A percentile compares a stretch with the other conserved stretches of the same genome.
Evolutionary conservation across 1,284 basidiomycete species (phyloP).

Genomic region (Acaromyces ingoldii): DNA sequence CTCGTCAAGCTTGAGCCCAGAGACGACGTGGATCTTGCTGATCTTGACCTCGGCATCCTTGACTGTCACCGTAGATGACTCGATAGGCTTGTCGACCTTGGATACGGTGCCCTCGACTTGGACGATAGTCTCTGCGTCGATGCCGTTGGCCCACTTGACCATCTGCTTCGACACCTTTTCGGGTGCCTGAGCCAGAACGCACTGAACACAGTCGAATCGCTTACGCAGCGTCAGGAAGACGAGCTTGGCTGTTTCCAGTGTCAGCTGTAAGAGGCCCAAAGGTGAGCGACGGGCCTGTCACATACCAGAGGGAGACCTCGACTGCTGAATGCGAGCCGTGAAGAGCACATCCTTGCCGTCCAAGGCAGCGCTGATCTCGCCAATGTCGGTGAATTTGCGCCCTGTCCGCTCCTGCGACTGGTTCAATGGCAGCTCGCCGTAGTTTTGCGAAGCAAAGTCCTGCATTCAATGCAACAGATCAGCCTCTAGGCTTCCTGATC

Average conservation of each 20-base stretch:
- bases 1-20: conserved; percentile 61
- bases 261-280: background rate
- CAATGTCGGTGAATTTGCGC: conserved; percentile 60
- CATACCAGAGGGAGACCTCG: conserved; percentile 60
- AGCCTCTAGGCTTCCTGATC: background rate
- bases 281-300: background rate
- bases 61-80: conserved; percentile 82
- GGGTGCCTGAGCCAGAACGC: conserved; percentile 69
- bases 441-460: conserved; percentile 78
- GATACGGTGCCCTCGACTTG: conserved; percentile 67
- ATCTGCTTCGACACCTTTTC: conserved; percentile 92
- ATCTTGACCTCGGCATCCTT: conserved; percentile 85
- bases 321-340: conserved; percentile 86
- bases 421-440: conserved; percentile 85
- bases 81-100: conserved; percentile 71
- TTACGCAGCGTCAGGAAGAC: conserved; percentile 90
- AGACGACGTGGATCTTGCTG: conserved; percentile 75
- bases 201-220: conserved; percentile 82
- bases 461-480: conserved; percentile 18
- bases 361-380: conserved; percentile 63
- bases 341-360: conserved; percentile 77
- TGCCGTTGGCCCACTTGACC: conserved; percentile 81
- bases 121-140: conserved; percentile 85
- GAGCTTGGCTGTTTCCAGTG: conserved; percentile 71
- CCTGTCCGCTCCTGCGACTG: conserved; percentile 70